Conservation (phyloP, 192 early-diverging fungal genomes). For the Backusella luteola region DNA sequence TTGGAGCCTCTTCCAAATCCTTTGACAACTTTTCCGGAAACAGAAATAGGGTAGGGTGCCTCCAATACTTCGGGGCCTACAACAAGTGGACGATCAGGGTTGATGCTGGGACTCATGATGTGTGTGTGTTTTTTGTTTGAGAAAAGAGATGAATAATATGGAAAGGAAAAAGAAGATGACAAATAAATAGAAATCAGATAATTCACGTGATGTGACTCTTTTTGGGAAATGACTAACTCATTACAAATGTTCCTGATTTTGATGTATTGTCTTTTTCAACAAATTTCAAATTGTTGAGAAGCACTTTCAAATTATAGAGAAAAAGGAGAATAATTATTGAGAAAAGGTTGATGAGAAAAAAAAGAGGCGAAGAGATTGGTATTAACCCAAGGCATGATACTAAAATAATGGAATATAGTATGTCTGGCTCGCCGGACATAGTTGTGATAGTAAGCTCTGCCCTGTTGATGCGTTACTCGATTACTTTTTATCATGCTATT, state of each 20-base stretch:
- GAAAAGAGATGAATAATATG: constrained; percentile 4
- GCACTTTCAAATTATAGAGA: too few relatives aligned
- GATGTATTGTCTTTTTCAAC: too few relatives aligned
- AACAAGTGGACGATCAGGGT: constrained; percentile 51
- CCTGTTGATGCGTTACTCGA: too few relatives aligned
- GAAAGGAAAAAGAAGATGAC: not conserved
- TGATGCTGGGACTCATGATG: constrained; percentile 13
- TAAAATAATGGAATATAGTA: too few relatives aligned
- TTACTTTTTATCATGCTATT: too few relatives aligned
- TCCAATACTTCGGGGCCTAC: constrained; percentile 58
- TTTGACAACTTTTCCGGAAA: constrained; percentile 78
- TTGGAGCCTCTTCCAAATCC: constrained; percentile 97
- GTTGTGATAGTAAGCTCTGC: too few relatives aligned
- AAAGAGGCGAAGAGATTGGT: too few relatives aligned
- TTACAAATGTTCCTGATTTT: not conserved
- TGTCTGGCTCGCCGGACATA: too few relatives aligned
- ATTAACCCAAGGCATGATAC: too few relatives aligned
- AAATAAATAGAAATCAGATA: not conserved
- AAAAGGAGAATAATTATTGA: too few relatives aligned
- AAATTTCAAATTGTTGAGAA: too few relatives aligned
- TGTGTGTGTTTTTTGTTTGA: not conserved
- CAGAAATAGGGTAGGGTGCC: constrained; percentile 73
- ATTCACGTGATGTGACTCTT: not conserved
- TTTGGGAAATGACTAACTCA: not conserved
- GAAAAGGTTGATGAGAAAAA: too few relatives aligned